A percentile compares a stretch with the other conserved stretches of the same genome.
Evolutionary conservation across 345 rosid species (phyloP).

Genomic region (Syzygium aromaticum): DNA sequence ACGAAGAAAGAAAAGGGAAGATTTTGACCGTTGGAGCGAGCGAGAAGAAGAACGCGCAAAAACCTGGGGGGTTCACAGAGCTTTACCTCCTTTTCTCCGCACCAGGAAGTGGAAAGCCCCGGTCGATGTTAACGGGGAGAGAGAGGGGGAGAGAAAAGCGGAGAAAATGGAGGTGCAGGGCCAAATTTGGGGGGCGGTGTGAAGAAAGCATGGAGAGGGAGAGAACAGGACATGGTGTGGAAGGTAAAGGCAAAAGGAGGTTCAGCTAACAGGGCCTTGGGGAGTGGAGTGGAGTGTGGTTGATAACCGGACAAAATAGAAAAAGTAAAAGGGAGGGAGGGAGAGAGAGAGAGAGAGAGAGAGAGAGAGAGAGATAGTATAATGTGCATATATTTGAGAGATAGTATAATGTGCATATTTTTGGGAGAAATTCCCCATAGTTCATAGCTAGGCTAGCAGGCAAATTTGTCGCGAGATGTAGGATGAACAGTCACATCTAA

Average conservation of each 20-base stretch:
- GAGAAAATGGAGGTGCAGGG: not conserved
- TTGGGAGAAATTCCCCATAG: not conserved
- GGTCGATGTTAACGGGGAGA: not conserved
- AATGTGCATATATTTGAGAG: not conserved
- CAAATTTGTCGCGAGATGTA: not conserved
- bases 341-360: not conserved
- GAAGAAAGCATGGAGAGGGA: not conserved
- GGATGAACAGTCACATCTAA: not conserved
- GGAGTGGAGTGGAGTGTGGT: not conserved
- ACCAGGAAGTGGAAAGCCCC: not conserved
- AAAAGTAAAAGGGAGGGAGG: not conserved
- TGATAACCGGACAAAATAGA: not conserved
- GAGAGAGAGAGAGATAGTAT: not conserved
- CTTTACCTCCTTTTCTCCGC: not conserved
- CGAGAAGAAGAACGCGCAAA: not conserved
- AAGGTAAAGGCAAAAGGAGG: not conserved
- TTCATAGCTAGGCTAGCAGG: not conserved
- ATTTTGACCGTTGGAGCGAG: conserved; percentile 17
- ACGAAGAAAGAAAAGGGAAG: not conserved
- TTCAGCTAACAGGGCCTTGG: not conserved
- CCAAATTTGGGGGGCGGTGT: not conserved
- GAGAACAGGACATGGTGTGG: not conserved
- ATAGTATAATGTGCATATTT: not conserved
- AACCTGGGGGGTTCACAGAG: not conserved
- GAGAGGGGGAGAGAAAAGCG: not conserved